Base-by-base conservation (phyloP, 768 basidiomycete species). In the Sutorius australiensis region DNA sequence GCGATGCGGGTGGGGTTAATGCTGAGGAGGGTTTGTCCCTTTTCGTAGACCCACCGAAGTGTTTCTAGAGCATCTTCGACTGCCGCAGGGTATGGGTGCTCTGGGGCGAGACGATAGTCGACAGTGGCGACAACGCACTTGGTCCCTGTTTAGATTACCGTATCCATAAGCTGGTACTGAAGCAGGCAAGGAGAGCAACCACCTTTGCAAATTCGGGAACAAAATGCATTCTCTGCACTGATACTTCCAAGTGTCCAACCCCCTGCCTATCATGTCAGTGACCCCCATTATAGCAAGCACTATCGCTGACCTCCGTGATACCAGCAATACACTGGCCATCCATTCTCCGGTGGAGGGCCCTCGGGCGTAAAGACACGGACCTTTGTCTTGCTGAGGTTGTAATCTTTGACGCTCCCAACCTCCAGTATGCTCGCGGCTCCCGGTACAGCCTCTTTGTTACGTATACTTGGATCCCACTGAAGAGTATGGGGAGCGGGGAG, bases 181-280 rank as follows among this genome's bases (percentile, higher is more conserved):
- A 34, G 16, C 11, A 42, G 6, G 28, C 32, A 8, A 38, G 10
- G 19, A 33, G n/a, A 31, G 19, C 24, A 9, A 37, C 46, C 33
- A 66, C 66, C 68, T 63, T 55, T 63, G 55, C 68, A 67, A 40
- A 66, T 33, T 44, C 66, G 50, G 19, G 66, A 69, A 34, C 77
- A 75, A 61, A 90, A 86, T 13, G 80, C 72, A 34, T 79, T 80
- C 60, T 86, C 86, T 24, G 80, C 76, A 33, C 58, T 62, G 57
- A 87, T 87, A 50, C 74, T 82, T 0, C 88, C 88, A 2, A 89
- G 72, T 0, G 86, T 87, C 88, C 88, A 89, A 32, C 88, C 88
- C 38, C 88, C 87, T 85, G 58, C 45, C 17, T 12, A 5, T 42
- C 46, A 16, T 11, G 40, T 56, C 24, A 61, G 38, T 4, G 16